Evolutionary conservation across 2,329 filamentous ascomycete species (phyloP).

Genomic region (Penicillium sp.): DNA sequence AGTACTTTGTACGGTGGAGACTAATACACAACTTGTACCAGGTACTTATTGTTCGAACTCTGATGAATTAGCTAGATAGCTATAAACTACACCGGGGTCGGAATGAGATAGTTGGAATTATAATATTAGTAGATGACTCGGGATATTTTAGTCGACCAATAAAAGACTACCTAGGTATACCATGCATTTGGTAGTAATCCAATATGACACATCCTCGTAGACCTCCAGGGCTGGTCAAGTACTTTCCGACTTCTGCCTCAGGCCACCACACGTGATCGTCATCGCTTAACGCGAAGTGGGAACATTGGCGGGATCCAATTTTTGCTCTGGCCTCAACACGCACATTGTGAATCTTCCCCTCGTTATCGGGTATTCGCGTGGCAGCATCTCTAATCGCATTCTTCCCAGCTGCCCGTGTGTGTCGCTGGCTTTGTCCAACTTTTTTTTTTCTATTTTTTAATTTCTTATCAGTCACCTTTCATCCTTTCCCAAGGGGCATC

Average conservation of each 20-base stretch:
- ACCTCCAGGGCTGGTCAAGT: background rate
- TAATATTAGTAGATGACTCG: background rate
- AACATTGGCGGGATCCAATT: conserved; percentile 23
- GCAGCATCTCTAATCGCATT: conserved; percentile 27
- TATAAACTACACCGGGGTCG: background rate
- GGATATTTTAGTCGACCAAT: background rate
- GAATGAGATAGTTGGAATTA: conserved; percentile 3
- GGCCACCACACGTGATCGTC: conserved; percentile 23
- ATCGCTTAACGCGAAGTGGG: conserved; percentile 34
- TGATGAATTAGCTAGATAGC: background rate
- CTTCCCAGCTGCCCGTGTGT: conserved; percentile 27
- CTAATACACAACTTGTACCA: background rate
- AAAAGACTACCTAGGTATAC: background rate
- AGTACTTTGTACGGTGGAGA: background rate
- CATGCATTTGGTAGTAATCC: background rate
- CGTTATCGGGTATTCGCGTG: conserved; percentile 30
- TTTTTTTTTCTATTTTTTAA: conserved; percentile 4
- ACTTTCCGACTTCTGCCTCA: background rate
- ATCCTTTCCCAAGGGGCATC: conserved; percentile 24
- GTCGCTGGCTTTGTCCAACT: conserved; percentile 12
- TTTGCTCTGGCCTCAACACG: conserved; percentile 25
- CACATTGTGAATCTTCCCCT: conserved; percentile 28
- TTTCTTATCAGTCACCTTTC: conserved; percentile 6
- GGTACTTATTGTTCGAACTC: background rate
- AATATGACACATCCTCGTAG: background rate